Conservation (phyloP, 495 filamentous ascomycete genomes). For the Chaetomium fimeti region DNA sequence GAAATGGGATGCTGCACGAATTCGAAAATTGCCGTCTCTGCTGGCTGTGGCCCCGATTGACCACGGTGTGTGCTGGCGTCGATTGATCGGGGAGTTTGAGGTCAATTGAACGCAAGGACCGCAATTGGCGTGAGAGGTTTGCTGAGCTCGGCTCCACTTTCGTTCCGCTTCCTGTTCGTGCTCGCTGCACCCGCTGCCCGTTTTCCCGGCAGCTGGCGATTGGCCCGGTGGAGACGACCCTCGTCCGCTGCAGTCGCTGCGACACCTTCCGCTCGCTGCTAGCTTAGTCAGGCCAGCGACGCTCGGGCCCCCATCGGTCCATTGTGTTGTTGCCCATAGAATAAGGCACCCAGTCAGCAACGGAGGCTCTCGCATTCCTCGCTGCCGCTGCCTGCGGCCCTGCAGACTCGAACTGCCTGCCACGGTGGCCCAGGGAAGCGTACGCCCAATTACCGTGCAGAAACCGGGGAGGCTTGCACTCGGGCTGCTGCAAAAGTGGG, state of each 20-base stretch:
- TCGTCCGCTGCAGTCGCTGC: background rate
- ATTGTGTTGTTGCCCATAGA: background rate
- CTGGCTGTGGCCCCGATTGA: slow-evolving; percentile 42
- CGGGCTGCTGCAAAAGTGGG: slow-evolving; percentile 29
- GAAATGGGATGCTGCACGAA: slow-evolving; percentile 36
- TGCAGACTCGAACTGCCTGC: background rate
- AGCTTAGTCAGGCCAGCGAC: background rate
- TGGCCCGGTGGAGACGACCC: slow-evolving; percentile 16
- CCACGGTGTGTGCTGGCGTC: slow-evolving; percentile 36
- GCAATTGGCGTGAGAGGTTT: slow-evolving; percentile 45
- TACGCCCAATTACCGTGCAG: background rate
- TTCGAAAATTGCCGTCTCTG: slow-evolving; percentile 33
- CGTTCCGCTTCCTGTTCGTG: slow-evolving; percentile 27
- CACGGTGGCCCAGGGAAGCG: background rate
- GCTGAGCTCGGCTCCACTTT: slow-evolving; percentile 35
- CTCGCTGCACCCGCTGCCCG: slow-evolving; percentile 10
- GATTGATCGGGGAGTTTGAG: slow-evolving; percentile 34
- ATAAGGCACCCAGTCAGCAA: background rate
- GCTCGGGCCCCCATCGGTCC: background rate
- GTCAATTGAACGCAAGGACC: slow-evolving; percentile 31
- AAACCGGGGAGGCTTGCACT: slow-evolving; percentile 6
- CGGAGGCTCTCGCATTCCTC: background rate
- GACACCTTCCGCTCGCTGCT: background rate
- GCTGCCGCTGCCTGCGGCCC: background rate
- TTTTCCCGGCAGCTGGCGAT: slow-evolving; percentile 32